Conservation (phyloP, 2,329 filamentous ascomycete genomes). For the Aspergillus tamarii region DNA sequence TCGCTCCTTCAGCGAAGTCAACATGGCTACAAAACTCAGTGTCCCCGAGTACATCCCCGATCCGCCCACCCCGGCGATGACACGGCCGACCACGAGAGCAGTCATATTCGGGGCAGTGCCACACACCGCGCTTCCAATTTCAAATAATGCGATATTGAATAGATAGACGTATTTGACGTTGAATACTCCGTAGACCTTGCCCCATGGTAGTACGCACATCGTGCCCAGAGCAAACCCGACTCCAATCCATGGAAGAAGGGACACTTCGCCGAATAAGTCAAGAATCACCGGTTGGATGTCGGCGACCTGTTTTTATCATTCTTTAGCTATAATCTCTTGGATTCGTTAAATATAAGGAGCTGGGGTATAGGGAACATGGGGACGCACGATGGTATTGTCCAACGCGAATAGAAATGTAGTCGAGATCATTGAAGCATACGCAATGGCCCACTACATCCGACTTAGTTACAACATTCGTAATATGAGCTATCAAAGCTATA, state of each 20-base stretch:
- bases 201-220: background rate
- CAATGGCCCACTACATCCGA: background rate
- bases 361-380: background rate
- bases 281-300: background rate
- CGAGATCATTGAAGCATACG: background rate
- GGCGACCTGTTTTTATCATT: background rate
- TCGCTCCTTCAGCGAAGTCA: background rate
- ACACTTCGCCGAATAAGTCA: background rate
- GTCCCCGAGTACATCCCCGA: constrained; percentile 18
- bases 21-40: background rate
- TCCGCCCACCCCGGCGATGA: constrained; percentile 17
- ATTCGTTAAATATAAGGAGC: background rate
- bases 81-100: constrained; percentile 48
- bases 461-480: background rate
- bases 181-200: constrained; percentile 33
- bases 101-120: constrained; percentile 47
- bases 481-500: background rate
- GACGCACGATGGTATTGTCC: background rate
- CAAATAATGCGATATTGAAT: constrained; percentile 22
- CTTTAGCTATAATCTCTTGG: background rate
- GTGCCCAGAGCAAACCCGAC: background rate
- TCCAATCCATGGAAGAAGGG: background rate
- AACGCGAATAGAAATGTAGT: background rate
- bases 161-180: constrained; percentile 47
- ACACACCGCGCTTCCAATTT: constrained; percentile 38